These are phyloP conservation scores for Coemansia sp. DNA, from an alignment of 371 early-diverging fungal species.

Conservation along the genomic window DNA sequence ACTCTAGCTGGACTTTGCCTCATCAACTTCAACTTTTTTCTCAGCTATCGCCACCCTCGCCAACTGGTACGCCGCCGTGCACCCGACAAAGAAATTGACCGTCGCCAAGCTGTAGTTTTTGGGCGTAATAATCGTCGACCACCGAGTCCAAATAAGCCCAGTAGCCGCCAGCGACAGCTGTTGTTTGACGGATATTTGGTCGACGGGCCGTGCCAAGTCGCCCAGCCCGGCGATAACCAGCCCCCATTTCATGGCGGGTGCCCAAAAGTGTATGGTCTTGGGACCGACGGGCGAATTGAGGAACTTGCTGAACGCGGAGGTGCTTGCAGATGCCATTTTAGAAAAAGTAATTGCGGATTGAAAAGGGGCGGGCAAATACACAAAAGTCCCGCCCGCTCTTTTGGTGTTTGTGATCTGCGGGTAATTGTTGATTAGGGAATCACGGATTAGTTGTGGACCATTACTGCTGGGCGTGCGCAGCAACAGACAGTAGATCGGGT, in stretches of 20 bases:
- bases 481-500: neutral
- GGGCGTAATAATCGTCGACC: slow-evolving; percentile 90
- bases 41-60: slow-evolving; percentile 62
- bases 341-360: neutral
- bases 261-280: slow-evolving; percentile 90
- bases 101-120: slow-evolving; percentile 84
- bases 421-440: neutral
- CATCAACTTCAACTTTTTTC: neutral
- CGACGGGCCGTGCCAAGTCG: slow-evolving; percentile 89
- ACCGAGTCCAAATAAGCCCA: slow-evolving; percentile 95
- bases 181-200: slow-evolving; percentile 73
- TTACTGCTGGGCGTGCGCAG: neutral
- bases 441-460: neutral
- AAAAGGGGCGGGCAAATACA: neutral
- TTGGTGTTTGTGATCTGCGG: neutral
- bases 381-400: neutral
- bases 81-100: slow-evolving; percentile 92
- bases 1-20: neutral
- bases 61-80: slow-evolving; percentile 83
- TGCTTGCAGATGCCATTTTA: slow-evolving; percentile 42
- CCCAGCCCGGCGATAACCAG: slow-evolving; percentile 92
- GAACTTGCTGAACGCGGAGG: slow-evolving; percentile 64
- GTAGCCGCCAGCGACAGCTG: slow-evolving; percentile 83
- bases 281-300: slow-evolving; percentile 81
- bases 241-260: slow-evolving; percentile 87